Conservation (phyloP, 2,329 filamentous ascomycete genomes). For the Aspergillus fructus region DNA sequence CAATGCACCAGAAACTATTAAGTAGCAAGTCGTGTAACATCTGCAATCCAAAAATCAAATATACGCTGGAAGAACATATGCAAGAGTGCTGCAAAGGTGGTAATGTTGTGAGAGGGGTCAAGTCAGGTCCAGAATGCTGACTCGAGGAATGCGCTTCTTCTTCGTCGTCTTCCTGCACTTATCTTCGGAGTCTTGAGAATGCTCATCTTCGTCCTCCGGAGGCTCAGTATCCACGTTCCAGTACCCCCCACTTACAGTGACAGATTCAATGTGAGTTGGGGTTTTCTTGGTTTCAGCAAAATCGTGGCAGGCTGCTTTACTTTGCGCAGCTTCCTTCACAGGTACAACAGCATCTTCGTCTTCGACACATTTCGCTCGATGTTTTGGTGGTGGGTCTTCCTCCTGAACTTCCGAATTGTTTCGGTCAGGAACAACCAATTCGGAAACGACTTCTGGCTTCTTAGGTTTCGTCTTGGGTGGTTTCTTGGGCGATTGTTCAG, state of each 20-base stretch:
- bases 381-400: not conserved
- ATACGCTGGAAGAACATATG: not conserved
- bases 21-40: not conserved
- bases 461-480: not conserved
- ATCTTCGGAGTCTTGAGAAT: not conserved
- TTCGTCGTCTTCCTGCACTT: conserved; percentile 13
- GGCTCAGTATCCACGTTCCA: conserved; percentile 12
- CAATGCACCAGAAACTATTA: not conserved
- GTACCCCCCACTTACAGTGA: conserved; percentile 13
- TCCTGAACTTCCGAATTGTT: not conserved
- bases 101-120: not conserved
- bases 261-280: conserved; percentile 13
- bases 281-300: not conserved
- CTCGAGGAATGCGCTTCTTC: conserved; percentile 33
- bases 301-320: not conserved
- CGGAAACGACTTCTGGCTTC: not conserved
- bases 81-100: not conserved
- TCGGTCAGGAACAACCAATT: not conserved
- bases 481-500: conserved; percentile 13
- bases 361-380: not conserved
- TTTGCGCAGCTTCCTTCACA: not conserved
- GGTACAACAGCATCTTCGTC: not conserved
- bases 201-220: not conserved
- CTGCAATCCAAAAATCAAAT: not conserved
- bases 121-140: conserved; percentile 35